Conservation (phyloP, 192 early-diverging fungal genomes). For the Rhizophlyctis rosea region DNA sequence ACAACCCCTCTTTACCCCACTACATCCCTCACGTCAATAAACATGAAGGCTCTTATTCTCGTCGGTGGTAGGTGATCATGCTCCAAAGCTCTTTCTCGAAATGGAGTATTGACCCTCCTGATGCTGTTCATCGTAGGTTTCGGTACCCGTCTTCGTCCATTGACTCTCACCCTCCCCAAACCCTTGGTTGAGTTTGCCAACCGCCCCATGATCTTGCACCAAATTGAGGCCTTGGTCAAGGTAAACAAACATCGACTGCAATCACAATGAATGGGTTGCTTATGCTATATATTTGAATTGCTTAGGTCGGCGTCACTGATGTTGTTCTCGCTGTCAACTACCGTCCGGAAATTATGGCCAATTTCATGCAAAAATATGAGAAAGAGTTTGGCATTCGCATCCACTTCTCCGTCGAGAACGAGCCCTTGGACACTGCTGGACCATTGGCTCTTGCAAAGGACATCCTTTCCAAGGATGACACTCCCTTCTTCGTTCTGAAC, state of each 20-base stretch:
- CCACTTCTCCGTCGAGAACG: conserved; percentile 94
- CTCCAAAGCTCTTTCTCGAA: background rate
- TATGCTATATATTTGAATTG: background rate
- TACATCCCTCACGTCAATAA: conserved; percentile 1
- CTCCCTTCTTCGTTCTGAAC: conserved; percentile 98
- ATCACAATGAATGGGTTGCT: background rate
- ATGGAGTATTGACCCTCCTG: background rate
- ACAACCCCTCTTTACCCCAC: background rate
- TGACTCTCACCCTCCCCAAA: conserved; percentile 95
- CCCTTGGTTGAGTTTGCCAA: conserved; percentile 99
- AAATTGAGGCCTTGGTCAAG: conserved; percentile 96
- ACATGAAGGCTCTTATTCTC: conserved; percentile 60
- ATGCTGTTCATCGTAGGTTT: conserved; percentile 62
- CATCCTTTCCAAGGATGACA: conserved; percentile 81
- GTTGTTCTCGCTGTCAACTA: conserved; percentile 99
- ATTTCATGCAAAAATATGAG: conserved; percentile 90
- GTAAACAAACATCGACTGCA: conserved; percentile 40
- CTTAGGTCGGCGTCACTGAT: conserved; percentile 94
- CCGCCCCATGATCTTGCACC: conserved; percentile 98
- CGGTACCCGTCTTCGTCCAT: conserved; percentile 95
- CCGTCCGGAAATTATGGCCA: conserved; percentile 96
- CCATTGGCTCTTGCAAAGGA: conserved; percentile 92
- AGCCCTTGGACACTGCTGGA: conserved; percentile 92
- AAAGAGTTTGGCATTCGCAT: conserved; percentile 87
- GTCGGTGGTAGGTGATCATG: conserved; percentile 40